Evolutionary conservation across 768 basidiomycete genomes (phyloP), one percentile per base, ranked within the genome.

Genomic region (Lactarius psammicola): DNA sequence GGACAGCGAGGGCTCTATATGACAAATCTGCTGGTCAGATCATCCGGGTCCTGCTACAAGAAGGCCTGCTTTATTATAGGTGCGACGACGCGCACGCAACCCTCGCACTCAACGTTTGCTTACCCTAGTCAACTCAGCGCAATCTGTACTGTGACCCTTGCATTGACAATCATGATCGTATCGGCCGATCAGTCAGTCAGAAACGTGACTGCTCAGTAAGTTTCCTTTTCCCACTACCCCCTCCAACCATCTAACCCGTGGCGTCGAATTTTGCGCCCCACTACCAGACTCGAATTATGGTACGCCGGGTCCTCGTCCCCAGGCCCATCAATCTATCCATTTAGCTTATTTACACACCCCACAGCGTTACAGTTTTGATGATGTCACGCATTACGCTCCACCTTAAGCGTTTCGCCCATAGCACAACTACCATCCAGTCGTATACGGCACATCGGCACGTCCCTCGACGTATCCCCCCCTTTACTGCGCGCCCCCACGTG

Each of bases 351-450:
- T 4, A 11, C 23, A 3, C 10, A 9, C 20, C 3, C 17, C 31
- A 1, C 26, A 65, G 65, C 15, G 23, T 72, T 33, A 71, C 82
- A 75, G 84, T 88, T 13, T 79, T 85, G 0, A 88, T 87, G 84
- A 86, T 87, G 81, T 87, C 85, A 3, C 81, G 87, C 9, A 87
- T 88, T 57, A 87, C 87, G 1, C 79, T 88, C 30, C 84, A 82
- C 72, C 78, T 88, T 11, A 55, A 26, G 13, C 33, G 63, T 2
- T 59, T 54, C 23, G 49, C 49, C 13, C 23, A 81, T 75, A 70
- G 84, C 82, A 13, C 13, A 5, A 57, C 23, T 11, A 2, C 15
- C 34, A 7, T 55, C 54, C 3, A 10, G 3, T 9, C 8, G 2
- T 18, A 20, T 2, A 18, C 5, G 3, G 4, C 28, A 28, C 46